Evolutionary conservation across 148 eudicot genomes (phyloP).

Genomic region (Amaranthus cruentus): DNA sequence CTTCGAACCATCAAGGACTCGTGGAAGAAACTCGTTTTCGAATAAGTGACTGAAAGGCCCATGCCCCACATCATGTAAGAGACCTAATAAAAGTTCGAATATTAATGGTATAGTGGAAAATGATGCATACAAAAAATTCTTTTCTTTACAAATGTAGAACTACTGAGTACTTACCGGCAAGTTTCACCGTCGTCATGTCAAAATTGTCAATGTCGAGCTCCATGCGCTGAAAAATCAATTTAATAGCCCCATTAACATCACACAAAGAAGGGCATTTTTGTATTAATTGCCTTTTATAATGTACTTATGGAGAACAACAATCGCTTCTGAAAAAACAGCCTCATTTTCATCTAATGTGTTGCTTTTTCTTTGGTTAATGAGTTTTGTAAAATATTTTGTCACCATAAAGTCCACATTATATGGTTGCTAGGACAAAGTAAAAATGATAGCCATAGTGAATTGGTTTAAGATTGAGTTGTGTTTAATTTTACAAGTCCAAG

Average conservation of each 20-base stretch:
- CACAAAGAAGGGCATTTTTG: not conserved
- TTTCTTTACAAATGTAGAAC: not conserved
- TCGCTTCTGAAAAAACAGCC: too few species aligned
- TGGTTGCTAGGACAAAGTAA: too few species aligned
- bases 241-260: not conserved
- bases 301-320: too few species aligned
- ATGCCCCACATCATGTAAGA: slow-evolving; percentile 85
- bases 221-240: slow-evolving; percentile 41
- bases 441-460: too few species aligned
- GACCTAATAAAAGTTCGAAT: slow-evolving; percentile 34
- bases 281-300: too few species aligned
- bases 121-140: not conserved
- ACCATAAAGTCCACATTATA: too few species aligned
- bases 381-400: too few species aligned
- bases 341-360: too few species aligned
- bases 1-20: slow-evolving; percentile 44
- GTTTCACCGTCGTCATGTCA: slow-evolving; percentile 71
- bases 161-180: slow-evolving; percentile 51
- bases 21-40: slow-evolving; percentile 72
- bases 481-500: too few species aligned
- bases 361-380: too few species aligned
- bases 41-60: slow-evolving; percentile 93
- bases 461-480: too few species aligned
- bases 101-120: not conserved
- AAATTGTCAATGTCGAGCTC: slow-evolving; percentile 71